phyloP scores from a whole-genome alignment of 257 asterid genomes.

The Ajuga chamaepitys region DNA sequence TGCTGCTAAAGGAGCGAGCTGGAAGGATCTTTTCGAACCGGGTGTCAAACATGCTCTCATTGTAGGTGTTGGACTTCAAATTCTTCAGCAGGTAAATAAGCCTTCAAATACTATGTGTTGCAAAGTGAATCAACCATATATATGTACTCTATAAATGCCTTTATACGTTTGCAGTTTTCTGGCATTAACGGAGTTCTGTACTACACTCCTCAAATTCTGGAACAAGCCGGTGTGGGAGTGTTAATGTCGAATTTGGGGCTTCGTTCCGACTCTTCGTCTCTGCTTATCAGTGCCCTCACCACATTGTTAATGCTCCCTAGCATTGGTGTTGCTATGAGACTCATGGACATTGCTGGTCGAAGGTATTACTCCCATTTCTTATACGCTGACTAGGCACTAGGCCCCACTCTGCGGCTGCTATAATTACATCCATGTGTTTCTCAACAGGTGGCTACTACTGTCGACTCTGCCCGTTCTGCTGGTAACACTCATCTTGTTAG shows the following conservation, averaged over 20 bases:
- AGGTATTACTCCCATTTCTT: conserved; percentile 41
- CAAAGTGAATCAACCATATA: no score
- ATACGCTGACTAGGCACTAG: no score
- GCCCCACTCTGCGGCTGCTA: no score
- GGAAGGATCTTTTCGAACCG: conserved; percentile 85
- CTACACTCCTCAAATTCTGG: conserved; percentile 97
- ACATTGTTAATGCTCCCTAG: conserved; percentile 92
- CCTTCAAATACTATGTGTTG: background rate
- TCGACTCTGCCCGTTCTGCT: conserved; percentile 70
- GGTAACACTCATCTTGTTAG: conserved; percentile 48
- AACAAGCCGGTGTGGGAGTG: conserved; percentile 94
- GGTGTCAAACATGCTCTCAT: conserved; percentile 88
- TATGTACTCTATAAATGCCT: no score
- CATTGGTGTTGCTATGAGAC: conserved; percentile 92
- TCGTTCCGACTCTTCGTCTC: conserved; percentile 72
- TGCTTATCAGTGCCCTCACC: conserved; percentile 78
- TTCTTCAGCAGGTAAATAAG: conserved; percentile 82
- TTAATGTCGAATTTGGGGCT: conserved; percentile 73
- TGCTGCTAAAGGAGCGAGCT: conserved; percentile 38
- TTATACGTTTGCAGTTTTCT: conserved; percentile 42
- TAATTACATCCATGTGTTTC: background rate
- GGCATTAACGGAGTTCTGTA: conserved; percentile 94
- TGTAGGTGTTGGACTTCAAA: conserved; percentile 90
- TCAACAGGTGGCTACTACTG: conserved; percentile 69
- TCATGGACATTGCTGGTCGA: conserved; percentile 93